These are phyloP conservation scores for Knufia petricola DNA, from an alignment of 2,329 filamentous ascomycete species.

Conservation along the genomic window DNA sequence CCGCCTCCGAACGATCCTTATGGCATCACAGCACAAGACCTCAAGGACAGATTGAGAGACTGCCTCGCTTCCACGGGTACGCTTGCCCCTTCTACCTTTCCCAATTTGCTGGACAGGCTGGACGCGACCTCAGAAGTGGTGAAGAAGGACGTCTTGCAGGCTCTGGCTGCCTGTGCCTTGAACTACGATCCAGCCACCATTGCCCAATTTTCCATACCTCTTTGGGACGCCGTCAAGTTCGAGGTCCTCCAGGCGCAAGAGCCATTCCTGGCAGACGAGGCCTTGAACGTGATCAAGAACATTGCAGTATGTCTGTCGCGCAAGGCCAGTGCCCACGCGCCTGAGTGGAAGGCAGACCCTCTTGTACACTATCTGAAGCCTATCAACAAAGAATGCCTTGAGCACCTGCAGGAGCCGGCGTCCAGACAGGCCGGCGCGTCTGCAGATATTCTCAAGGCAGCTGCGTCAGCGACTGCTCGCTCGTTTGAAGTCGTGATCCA, in stretches of 20 bases:
- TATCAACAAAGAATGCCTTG: slow-evolving; percentile 57
- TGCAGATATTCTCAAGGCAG: slow-evolving; percentile 49
- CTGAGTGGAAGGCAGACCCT: slow-evolving; percentile 29
- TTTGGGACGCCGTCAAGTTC: slow-evolving; percentile 62
- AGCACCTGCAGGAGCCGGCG: slow-evolving; percentile 58
- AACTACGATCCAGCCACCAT: slow-evolving; percentile 51
- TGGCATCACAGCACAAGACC: slow-evolving; percentile 57
- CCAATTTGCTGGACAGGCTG: slow-evolving; percentile 58
- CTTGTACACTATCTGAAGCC: slow-evolving; percentile 49
- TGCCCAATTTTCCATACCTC: slow-evolving; percentile 52
- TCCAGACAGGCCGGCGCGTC: slow-evolving; percentile 59
- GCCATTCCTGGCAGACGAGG: slow-evolving; percentile 53
- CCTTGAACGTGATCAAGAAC: slow-evolving; percentile 45
- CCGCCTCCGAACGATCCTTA: slow-evolving; percentile 61
- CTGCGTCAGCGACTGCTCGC: slow-evolving; percentile 46
- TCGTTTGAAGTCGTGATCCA: slow-evolving; percentile 48
- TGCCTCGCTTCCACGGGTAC: slow-evolving; percentile 54
- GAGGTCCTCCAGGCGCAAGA: slow-evolving; percentile 59
- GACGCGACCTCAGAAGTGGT: slow-evolving; percentile 61
- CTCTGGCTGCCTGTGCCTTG: slow-evolving; percentile 50
- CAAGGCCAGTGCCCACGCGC: slow-evolving; percentile 28
- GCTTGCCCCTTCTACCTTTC: slow-evolving; percentile 58
- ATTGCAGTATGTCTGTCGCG: slow-evolving; percentile 48
- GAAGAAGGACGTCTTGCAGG: slow-evolving; percentile 58
- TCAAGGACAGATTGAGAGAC: slow-evolving; percentile 54